A percentile compares a stretch with the other conserved stretches of the same genome.
phyloP scores from a whole-genome alignment of 257 asterid genomes.

The Gentiana dahurica region DNA sequence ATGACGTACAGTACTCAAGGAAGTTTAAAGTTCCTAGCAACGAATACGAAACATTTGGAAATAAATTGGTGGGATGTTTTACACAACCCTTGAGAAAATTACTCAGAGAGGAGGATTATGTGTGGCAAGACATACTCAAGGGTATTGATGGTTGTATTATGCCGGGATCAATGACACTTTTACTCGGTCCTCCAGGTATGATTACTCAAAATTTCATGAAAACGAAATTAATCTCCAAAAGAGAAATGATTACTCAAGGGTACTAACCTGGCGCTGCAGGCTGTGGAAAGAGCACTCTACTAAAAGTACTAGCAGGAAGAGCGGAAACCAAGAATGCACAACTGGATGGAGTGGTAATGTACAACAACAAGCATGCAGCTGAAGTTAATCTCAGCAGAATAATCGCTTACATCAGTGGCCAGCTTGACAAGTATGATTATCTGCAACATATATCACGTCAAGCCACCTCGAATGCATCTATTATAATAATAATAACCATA shows the following conservation, averaged over 20 bases:
- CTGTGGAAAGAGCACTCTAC: constrained; percentile 8
- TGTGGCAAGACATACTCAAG: constrained; percentile 6
- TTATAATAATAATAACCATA: too few species aligned
- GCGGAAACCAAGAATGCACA: constrained; percentile 1
- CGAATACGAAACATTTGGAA: constrained; percentile 8
- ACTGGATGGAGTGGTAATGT: constrained; percentile 4
- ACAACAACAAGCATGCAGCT: constrained; percentile 10
- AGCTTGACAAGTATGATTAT: constrained; percentile 6
- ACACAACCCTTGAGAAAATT: constrained; percentile 1
- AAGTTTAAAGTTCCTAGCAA: constrained; percentile 3
- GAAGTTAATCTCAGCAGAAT: constrained; percentile 8
- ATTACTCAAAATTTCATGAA: not conserved
- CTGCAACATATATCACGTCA: too few species aligned
- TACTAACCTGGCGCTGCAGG: constrained; percentile 3
- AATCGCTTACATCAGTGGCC: constrained; percentile 8
- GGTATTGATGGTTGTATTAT: constrained; percentile 9
- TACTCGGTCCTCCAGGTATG: constrained; percentile 13
- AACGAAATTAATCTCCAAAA: too few species aligned
- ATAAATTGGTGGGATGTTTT: constrained; percentile 9
- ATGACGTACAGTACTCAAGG: constrained; percentile 3
- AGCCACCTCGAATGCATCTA: too few species aligned
- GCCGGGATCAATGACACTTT: constrained; percentile 12
- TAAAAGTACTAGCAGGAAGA: constrained; percentile 11
- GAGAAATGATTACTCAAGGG: too few species aligned
- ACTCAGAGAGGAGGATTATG: not conserved